A percentile compares a stretch with the other conserved stretches of the same genome.
These are phyloP conservation scores for Nitzschia sp. DNA, from an alignment of 108 stramenopile species.

Conservation along the genomic window DNA sequence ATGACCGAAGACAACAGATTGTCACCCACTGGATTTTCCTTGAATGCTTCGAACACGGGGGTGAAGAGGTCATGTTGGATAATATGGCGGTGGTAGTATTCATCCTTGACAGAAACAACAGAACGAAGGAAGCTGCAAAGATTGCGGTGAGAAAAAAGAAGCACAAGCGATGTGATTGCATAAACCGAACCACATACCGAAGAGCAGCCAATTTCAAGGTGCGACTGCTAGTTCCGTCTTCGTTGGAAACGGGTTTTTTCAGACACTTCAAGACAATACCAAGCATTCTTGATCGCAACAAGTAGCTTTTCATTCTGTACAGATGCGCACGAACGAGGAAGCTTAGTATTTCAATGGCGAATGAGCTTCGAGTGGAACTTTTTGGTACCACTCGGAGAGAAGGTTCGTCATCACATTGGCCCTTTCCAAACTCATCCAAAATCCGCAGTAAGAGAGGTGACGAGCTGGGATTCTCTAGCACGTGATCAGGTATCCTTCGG, in stretches of 20 bases:
- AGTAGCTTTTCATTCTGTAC: constrained; percentile 81
- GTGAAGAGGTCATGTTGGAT: constrained; percentile 81
- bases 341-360: constrained; percentile 79
- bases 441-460: constrained; percentile 35
- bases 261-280: constrained; percentile 63
- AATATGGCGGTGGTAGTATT: constrained; percentile 87
- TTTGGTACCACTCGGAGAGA: constrained; percentile 43
- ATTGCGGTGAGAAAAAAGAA: background rate
- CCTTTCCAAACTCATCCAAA: constrained; percentile 37
- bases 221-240: constrained; percentile 50
- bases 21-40: constrained; percentile 76
- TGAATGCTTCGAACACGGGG: constrained; percentile 84
- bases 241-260: constrained; percentile 4
- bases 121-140: constrained; percentile 64
- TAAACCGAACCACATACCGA: constrained; percentile 35
- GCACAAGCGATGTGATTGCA: background rate
- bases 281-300: constrained; percentile 71
- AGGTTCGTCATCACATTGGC: constrained; percentile 37
- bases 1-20: constrained; percentile 81
- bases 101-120: constrained; percentile 81
- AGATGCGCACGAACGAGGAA: constrained; percentile 86
- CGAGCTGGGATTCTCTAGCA: constrained; percentile 8
- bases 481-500: constrained; percentile 35
- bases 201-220: constrained; percentile 78
- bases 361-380: constrained; percentile 70